A percentile compares a stretch with the other conserved stretches of the same genome.
phyloP scores from a whole-genome alignment of 768 basidiomycete genomes.

The Termitomyces sp. region DNA sequence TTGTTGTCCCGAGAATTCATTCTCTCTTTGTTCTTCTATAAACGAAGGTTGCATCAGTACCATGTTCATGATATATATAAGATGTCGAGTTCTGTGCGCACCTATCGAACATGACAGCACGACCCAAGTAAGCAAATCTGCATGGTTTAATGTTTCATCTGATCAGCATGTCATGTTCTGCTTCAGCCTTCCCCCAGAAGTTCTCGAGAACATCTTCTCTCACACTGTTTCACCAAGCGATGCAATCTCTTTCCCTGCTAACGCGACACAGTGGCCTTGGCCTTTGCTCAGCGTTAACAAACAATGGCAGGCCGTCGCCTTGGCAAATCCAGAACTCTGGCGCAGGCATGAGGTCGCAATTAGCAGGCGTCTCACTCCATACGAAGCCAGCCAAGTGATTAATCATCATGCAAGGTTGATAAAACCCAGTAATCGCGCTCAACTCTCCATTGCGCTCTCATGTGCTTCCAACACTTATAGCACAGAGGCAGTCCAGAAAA shows the following conservation, averaged over 20 bases:
- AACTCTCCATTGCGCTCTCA: conserved; percentile 3
- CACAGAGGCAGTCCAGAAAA: not conserved
- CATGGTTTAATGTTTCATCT: not conserved
- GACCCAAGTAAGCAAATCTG: not conserved
- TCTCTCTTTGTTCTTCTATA: not conserved
- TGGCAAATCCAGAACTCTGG: conserved; percentile 4
- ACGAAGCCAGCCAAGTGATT: conserved; percentile 1
- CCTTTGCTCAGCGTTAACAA: conserved; percentile 5
- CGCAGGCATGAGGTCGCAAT: conserved; percentile 1
- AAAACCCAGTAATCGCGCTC: not conserved
- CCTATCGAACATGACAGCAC: not conserved
- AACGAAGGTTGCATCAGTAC: not conserved
- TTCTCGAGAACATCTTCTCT: conserved; percentile 8
- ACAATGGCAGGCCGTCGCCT: conserved; percentile 3
- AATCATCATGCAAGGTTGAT: conserved; percentile 2
- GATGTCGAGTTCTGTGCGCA: not conserved
- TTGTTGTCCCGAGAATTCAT: not conserved
- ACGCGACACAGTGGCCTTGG: conserved; percentile 4
- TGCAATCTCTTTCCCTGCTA: not conserved
- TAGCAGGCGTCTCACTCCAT: conserved; percentile 1
- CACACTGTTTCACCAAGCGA: not conserved
- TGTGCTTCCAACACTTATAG: not conserved
- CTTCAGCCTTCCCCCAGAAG: conserved; percentile 2
- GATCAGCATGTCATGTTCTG: not conserved
- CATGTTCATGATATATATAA: conserved; percentile 1